Base-by-base conservation (phyloP, 352 stramenopile species). In the Pythium aristosporum region DNA sequence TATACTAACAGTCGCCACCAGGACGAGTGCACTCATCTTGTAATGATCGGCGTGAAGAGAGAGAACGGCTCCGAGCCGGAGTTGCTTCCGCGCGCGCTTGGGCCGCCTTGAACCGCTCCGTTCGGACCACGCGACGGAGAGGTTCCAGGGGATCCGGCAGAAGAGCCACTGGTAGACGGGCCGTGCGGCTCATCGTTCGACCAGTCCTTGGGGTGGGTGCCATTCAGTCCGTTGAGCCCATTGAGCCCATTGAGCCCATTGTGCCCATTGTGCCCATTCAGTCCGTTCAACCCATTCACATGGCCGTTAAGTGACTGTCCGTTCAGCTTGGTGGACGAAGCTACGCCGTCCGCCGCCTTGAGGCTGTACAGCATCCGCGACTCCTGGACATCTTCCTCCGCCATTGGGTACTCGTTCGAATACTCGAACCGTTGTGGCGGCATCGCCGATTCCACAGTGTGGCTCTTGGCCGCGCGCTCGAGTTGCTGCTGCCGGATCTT, bases 21-120 rank as follows among this genome's bases (percentile, higher is more conserved):
- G 37, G 10, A 43, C 2, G 34, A 39, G 34, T 39, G 37, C 37
- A 59, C 43, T 77, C 91, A 95, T 71, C 81, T 74, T 18, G 85
- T 89, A 66, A 96, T 93, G 63, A 96, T 96, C 37, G 85, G 87
- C 32, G 87, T 96, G 60, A 96, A 96, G 25, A 81, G 59, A 3
- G 87, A 85, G 63, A 95, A 95, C 2, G 87, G 87, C 60, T 95
- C 87, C 2, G 62, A 30, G 36, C 44, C 39, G 1, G 58, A 41
- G 52, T 34, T 46, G 46, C 46, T 28, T 28, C 21, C 32, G 12
- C 21, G 41, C 11, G 53, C 55, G 41, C 43, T 68, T 25, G 62
- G 62, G 23, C 62, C 55, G 21, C 39, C 18, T 44, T 75, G 61
- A 13, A 67, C 63, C 23, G 61, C 51, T 36, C 69, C 67, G 30